These are phyloP conservation scores for Tarenaya hassleriana DNA, from an alignment of 345 rosid genomes.

Conservation along the genomic window DNA sequence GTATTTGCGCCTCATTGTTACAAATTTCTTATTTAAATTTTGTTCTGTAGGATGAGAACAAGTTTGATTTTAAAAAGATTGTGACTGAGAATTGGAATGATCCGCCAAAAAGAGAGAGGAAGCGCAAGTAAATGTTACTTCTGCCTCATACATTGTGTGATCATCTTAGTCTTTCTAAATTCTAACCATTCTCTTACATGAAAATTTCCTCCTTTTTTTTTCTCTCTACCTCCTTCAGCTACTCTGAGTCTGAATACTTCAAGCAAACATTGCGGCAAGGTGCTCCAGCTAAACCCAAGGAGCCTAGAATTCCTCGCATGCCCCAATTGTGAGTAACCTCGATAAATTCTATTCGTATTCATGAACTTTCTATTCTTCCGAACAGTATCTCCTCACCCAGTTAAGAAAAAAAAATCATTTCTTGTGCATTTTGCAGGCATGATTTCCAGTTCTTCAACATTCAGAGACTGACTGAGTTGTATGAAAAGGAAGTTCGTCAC, in stretches of 20 bases:
- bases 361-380: constrained; percentile 2
- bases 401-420: constrained; percentile 1
- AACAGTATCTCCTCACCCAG: constrained; percentile 5
- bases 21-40: background rate
- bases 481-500: constrained; percentile 97
- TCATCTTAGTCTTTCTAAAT: constrained; percentile 11
- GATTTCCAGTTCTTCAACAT: constrained; percentile 97
- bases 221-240: constrained; percentile 36
- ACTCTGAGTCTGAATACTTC: constrained; percentile 94
- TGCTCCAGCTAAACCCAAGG: constrained; percentile 86
- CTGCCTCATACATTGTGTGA: constrained; percentile 11
- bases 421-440: constrained; percentile 48
- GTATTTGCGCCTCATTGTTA: background rate
- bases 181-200: constrained; percentile 7
- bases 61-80: constrained; percentile 90
- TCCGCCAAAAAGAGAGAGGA: constrained; percentile 95
- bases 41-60: constrained; percentile 63
- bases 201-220: constrained; percentile 1
- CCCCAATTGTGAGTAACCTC: constrained; percentile 75
- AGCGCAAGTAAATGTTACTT: constrained; percentile 73
- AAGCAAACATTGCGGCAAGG: constrained; percentile 97
- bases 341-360: constrained; percentile 6
- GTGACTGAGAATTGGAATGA: constrained; percentile 96
- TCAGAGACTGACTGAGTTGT: constrained; percentile 87
- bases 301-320: constrained; percentile 99